phyloP scores from a whole-genome alignment of 2,329 filamentous ascomycete species.

The Penicillium sp. region DNA sequence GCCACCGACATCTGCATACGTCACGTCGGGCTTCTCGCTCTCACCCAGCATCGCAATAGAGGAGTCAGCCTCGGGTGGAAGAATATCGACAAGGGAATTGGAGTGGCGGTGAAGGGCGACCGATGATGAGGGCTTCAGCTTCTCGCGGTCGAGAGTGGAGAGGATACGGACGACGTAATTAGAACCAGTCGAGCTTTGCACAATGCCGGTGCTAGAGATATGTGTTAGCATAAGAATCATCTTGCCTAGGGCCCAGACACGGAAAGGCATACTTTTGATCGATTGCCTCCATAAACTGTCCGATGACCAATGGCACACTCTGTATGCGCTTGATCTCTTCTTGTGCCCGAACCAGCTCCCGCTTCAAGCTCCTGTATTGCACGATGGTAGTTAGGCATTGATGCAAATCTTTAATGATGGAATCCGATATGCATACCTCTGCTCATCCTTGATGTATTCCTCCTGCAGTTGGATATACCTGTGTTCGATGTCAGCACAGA shows the following conservation, averaged over 20 bases:
- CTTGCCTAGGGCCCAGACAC: not conserved
- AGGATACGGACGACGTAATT: slow-evolving; percentile 99
- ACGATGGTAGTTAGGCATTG: slow-evolving; percentile 10
- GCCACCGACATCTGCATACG: slow-evolving; percentile 95
- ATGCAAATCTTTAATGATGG: not conserved
- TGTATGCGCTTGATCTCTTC: slow-evolving; percentile 99
- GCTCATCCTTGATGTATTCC: slow-evolving; percentile 99
- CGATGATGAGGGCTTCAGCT: slow-evolving; percentile 95
- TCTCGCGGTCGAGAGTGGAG: slow-evolving; percentile 95
- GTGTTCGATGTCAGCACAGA: slow-evolving; percentile 22
- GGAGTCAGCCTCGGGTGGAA: slow-evolving; percentile 97
- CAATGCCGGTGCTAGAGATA: slow-evolving; percentile 77
- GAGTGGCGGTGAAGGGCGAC: slow-evolving; percentile 97
- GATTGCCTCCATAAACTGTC: slow-evolving; percentile 99
- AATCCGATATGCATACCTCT: slow-evolving; percentile 58
- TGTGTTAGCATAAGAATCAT: slow-evolving; percentile 8
- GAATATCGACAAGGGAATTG: slow-evolving; percentile 95
- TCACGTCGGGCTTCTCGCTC: slow-evolving; percentile 97
- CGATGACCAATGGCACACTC: slow-evolving; percentile 95
- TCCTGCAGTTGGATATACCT: slow-evolving; percentile 96
- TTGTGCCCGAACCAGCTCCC: slow-evolving; percentile 93
- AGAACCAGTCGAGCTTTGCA: slow-evolving; percentile 95
- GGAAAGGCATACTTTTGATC: slow-evolving; percentile 78
- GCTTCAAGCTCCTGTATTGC: slow-evolving; percentile 75
- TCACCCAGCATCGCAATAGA: slow-evolving; percentile 97